Conservation (phyloP, 2,329 filamentous ascomycete species). For the Colletotrichum gloeosporioides region DNA sequence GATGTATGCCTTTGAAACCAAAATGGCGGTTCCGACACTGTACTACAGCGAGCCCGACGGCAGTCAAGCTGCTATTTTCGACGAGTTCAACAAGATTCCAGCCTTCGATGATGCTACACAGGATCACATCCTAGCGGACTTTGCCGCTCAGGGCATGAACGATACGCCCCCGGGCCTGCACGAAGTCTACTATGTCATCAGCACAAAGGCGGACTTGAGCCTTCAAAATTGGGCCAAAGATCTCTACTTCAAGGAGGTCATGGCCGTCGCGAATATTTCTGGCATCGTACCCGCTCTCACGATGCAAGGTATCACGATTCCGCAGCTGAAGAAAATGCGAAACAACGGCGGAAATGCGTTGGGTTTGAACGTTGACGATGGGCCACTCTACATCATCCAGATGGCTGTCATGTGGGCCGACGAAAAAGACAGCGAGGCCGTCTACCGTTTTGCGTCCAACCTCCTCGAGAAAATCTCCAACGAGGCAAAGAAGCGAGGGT, state of each 20-base stretch:
- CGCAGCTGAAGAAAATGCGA: constrained; percentile 36
- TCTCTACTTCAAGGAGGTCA: constrained; percentile 15
- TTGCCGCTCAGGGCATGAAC: not conserved
- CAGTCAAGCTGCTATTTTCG: constrained; percentile 37
- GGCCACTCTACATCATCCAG: constrained; percentile 26
- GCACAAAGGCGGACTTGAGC: constrained; percentile 21
- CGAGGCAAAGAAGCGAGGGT: constrained; percentile 10
- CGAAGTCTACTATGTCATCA: constrained; percentile 26
- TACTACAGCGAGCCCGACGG: constrained; percentile 41
- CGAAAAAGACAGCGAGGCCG: constrained; percentile 21
- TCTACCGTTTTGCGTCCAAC: constrained; percentile 22
- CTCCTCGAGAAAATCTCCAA: constrained; percentile 24
- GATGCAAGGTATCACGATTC: constrained; percentile 46
- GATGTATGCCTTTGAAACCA: constrained; percentile 16
- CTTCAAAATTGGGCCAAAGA: constrained; percentile 23
- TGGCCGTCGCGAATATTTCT: constrained; percentile 17
- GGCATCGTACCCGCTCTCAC: constrained; percentile 31
- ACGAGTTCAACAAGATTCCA: constrained; percentile 37
- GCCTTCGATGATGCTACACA: constrained; percentile 31
- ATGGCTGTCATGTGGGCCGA: constrained; percentile 27
- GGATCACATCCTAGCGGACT: constrained; percentile 20
- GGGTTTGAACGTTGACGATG: constrained; percentile 33
- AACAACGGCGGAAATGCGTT: constrained; percentile 44
- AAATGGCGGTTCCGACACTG: constrained; percentile 34
- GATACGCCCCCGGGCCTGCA: constrained; percentile 23